These are phyloP conservation scores for Aspergillus fumigatiaffinis DNA, from an alignment of 2,329 filamentous ascomycete species.

Conservation along the genomic window DNA sequence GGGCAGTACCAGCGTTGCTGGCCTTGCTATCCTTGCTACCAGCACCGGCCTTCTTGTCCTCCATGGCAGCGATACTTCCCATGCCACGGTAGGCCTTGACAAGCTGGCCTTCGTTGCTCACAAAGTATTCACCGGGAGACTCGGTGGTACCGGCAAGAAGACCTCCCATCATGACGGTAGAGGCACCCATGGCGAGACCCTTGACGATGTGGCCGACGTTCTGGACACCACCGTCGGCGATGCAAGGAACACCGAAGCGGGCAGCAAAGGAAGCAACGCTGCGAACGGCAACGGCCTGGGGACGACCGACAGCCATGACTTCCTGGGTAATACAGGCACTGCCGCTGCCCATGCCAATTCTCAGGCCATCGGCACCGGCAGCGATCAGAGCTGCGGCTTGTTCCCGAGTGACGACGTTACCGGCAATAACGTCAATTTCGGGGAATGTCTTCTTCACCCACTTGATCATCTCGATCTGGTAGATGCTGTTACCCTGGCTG, in stretches of 20 bases:
- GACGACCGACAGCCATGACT: slow-evolving; percentile 97
- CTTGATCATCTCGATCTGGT: slow-evolving; percentile 97
- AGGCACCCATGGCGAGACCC: slow-evolving; percentile 88
- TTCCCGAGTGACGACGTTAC: slow-evolving; percentile 96
- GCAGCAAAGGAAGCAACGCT: slow-evolving; percentile 85
- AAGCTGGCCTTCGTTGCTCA: slow-evolving; percentile 92
- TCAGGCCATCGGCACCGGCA: slow-evolving; percentile 90
- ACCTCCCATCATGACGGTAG: slow-evolving; percentile 99
- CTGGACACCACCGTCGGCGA: slow-evolving; percentile 95
- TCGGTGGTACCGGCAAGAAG: slow-evolving; percentile 95
- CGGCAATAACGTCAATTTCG: slow-evolving; percentile 86
- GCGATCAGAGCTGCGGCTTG: slow-evolving; percentile 90
- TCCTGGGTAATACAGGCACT: slow-evolving; percentile 99
- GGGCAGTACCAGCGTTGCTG: slow-evolving; percentile 87
- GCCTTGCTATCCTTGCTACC: slow-evolving; percentile 65
- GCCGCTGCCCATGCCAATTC: slow-evolving; percentile 98
- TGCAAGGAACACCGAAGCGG: slow-evolving; percentile 93
- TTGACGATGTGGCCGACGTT: slow-evolving; percentile 99
- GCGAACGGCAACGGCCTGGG: slow-evolving; percentile 90
- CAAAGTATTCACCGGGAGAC: slow-evolving; percentile 93
- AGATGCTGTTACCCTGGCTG: slow-evolving; percentile 97
- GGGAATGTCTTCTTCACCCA: slow-evolving; percentile 88
- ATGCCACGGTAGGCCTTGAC: slow-evolving; percentile 99
- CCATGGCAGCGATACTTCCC: slow-evolving; percentile 99
- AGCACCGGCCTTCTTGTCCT: slow-evolving; percentile 90